Percentiles rank a stretch among this genome's conserved stretches.
Evolutionary conservation across 176 grass and related monocot genomes (phyloP).

Genomic region (Oryza glumipatula): DNA sequence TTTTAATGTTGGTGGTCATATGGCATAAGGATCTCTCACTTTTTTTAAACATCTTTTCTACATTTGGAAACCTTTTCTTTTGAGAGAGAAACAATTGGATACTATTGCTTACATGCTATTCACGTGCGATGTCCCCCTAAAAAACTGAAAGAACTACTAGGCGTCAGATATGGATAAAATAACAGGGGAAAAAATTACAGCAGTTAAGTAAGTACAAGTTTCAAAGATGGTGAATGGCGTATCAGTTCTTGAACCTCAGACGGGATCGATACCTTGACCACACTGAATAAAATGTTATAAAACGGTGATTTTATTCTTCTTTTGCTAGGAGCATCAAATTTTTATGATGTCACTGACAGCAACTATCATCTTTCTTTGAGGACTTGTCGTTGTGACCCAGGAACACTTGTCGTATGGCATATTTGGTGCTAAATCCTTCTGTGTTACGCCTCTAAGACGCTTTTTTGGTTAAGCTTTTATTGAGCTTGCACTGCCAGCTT

Average conservation of each 20-base stretch:
- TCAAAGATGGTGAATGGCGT: neutral
- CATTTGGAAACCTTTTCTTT: neutral
- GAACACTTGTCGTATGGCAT: slow-evolving; percentile 35
- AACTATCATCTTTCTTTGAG: neutral
- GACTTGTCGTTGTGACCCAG: neutral
- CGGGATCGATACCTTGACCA: neutral
- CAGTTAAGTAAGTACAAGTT: neutral
- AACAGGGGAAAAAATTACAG: neutral
- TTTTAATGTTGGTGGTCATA: neutral
- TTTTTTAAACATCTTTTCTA: slow-evolving; percentile 14
- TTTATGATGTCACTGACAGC: neutral
- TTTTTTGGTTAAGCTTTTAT: slow-evolving; percentile 23
- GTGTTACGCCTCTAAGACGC: slow-evolving; percentile 17
- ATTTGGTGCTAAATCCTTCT: slow-evolving; percentile 12
- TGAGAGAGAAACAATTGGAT: neutral
- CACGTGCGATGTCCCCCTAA: slow-evolving; percentile 11
- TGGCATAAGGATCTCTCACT: neutral
- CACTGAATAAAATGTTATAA: neutral
- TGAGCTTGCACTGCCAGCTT: slow-evolving; percentile 14
- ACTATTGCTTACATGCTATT: slow-evolving; percentile 34
- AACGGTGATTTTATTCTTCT: neutral
- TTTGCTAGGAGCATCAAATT: neutral
- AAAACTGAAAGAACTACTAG: neutral
- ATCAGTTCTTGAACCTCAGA: neutral
- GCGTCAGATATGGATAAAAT: neutral